Conservation (phyloP, 805 yeast species). For the Lipomyces chichibuensis region DNA sequence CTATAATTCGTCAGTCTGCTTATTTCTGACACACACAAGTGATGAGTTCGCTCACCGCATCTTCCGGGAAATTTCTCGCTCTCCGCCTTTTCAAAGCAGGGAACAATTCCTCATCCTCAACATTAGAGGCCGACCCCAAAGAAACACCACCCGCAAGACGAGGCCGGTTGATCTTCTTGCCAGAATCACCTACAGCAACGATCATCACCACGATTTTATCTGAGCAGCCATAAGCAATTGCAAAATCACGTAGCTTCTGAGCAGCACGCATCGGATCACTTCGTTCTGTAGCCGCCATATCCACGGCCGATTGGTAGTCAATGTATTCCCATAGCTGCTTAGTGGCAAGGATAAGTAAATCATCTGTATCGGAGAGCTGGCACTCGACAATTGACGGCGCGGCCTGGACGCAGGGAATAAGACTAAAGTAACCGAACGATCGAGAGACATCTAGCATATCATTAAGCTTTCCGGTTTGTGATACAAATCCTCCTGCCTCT, state of each 20-base stretch:
- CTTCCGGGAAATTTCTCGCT: conserved; percentile 43
- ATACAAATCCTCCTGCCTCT: conserved; percentile 88
- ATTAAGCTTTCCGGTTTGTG: conserved; percentile 81
- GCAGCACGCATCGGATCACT: conserved; percentile 90
- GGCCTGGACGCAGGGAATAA: conserved; percentile 84
- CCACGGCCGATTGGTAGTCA: conserved; percentile 84
- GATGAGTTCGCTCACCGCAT: conserved; percentile 9
- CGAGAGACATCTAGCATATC: conserved; percentile 82
- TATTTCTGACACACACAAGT: background rate
- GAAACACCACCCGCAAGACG: conserved; percentile 27
- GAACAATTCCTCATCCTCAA: conserved; percentile 43
- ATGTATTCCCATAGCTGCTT: conserved; percentile 83
- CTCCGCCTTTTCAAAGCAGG: conserved; percentile 49
- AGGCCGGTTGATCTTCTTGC: conserved; percentile 16
- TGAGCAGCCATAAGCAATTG: conserved; percentile 85
- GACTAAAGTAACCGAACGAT: conserved; percentile 87
- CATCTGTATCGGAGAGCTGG: conserved; percentile 69
- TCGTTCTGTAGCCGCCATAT: conserved; percentile 78
- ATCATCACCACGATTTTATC: conserved; percentile 83
- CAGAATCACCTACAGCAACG: conserved; percentile 52
- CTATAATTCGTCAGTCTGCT: conserved; percentile 38
- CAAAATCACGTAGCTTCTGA: conserved; percentile 88
- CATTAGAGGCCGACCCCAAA: conserved; percentile 26
- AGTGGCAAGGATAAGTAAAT: conserved; percentile 81
- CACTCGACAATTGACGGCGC: conserved; percentile 77